Percentiles rank a stretch among this genome's conserved stretches.
phyloP scores from a whole-genome alignment of 1,139 yeast species.

The Schwanniomyces etchellsii region DNA sequence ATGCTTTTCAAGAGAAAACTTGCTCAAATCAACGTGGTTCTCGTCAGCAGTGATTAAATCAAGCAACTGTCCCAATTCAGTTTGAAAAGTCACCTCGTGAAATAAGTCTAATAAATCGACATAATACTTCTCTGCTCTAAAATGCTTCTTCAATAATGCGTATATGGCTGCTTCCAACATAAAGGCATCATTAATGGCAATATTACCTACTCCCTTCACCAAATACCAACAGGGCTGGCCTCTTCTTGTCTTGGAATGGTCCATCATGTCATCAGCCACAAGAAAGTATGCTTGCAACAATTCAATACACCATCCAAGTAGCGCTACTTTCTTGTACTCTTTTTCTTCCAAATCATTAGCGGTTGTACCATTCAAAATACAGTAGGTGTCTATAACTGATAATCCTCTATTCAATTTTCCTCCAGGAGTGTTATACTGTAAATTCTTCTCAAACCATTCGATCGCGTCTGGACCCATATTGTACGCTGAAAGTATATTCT shows the following conservation, averaged over 20 bases:
- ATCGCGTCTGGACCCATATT: constrained; percentile 86
- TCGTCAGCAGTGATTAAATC: constrained; percentile 98
- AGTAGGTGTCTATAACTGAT: constrained; percentile 90
- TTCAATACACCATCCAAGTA: constrained; percentile 95
- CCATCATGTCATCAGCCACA: constrained; percentile 99
- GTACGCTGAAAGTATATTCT: constrained; percentile 55
- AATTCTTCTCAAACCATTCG: constrained; percentile 72
- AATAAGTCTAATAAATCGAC: constrained; percentile 87
- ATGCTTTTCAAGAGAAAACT: constrained; percentile 84
- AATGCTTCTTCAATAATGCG: constrained; percentile 81
- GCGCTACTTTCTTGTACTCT: constrained; percentile 80
- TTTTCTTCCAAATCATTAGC: constrained; percentile 54
- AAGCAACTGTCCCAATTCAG: constrained; percentile 93
- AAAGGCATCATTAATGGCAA: constrained; percentile 96
- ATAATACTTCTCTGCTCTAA: constrained; percentile 75
- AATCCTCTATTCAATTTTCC: constrained; percentile 96
- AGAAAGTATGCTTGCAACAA: constrained; percentile 93
- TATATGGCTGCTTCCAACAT: constrained; percentile 96
- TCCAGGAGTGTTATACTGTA: constrained; percentile 89
- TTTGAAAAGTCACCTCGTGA: constrained; percentile 93
- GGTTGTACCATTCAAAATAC: constrained; percentile 62
- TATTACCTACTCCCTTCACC: constrained; percentile 72
- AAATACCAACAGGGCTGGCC: constrained; percentile 99
- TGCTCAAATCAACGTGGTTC: constrained; percentile 80
- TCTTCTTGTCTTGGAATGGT: constrained; percentile 91